Evolutionary conservation across 2,329 filamentous ascomycete genomes (phyloP), one percentile per base, ranked within the genome.

Genomic region (Eutypella sp.): DNA sequence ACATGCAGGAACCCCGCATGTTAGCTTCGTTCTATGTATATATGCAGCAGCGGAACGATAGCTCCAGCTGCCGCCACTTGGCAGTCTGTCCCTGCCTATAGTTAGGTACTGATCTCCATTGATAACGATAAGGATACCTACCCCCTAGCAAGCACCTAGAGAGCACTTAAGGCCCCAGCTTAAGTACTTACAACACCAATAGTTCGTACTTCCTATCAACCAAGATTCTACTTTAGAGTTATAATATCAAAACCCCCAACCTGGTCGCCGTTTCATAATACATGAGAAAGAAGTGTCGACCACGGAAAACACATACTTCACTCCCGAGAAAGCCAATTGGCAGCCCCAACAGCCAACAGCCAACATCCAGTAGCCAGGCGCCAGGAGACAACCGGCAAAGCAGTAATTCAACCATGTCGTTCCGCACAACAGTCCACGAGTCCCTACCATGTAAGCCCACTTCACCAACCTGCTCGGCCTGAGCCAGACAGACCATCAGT

Each of bases 381-480:
- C 25, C 25, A 29, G 29, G 29, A 33, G 38, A 41, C n/a, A n/a
- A n/a, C n/a, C n/a, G n/a, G 31, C 27, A 16, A 7, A 22, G 19
- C 15, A 34, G 11, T 13, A 4, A 47, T 20, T 70, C 61, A 52
- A 43, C 45, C 47, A 87, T 88, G 84, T 78, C 85, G 51, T 74
- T 85, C 48, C 81, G 84, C 51, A 79, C 79, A 52, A 79, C 81
- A 63, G 78, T 84, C 50, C 85, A 90, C 69, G 87, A 93, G 63
- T 89, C 86, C 19, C 81, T 95, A 19, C 87, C 88, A 41, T 92
- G 87, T 90, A 78, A 55, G 79, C 37, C 36, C 10, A 37, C 42
- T 44, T 46, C 47, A 59, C 62, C 57, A 54, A 44, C 44, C 46
- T 33, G 55, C 44, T 37, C 41, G 42, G 50, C 40, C 44, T 36